Base-by-base conservation (phyloP, 2,329 filamentous ascomycete genomes). In the Nothophoma quercina region DNA sequence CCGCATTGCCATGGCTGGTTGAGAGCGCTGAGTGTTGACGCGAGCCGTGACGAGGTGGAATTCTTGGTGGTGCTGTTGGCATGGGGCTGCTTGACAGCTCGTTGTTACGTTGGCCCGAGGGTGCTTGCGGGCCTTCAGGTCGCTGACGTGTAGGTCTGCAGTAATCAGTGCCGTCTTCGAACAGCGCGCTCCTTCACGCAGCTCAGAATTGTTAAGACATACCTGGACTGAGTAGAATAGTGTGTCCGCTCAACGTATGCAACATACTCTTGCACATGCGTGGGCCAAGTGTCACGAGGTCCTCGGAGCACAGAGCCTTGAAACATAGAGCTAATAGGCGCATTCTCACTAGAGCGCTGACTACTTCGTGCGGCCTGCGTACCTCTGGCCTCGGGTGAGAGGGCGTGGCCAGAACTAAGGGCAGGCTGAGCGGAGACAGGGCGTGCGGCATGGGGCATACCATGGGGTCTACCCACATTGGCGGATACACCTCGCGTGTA, bases 291-390 rank as follows among this genome's bases (percentile, higher is more conserved):
- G 18, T 36, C 15, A 26, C 13, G 12, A 28, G 22, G 48, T 15
- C 15, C 39, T n/a, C 22, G n/a, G n/a, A n/a, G n/a, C n/a, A n/a
- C n/a, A n/a, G n/a, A n/a, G n/a, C n/a, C 45, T 19, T 43, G 46
- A 9, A 18, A 26, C 12, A 40, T 4, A 44, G 49, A 19, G 15
- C 42, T 26, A 8, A 55, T 59, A 5, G 56, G 60, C 1, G 44
- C 53, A 36, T 69, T 66, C 28, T 69, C 68, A 35, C 65, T 67
- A 5, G 62, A 68, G 8, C 58, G 55, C 40, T 67, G 65, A 5
- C 30, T 40, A 12, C 43, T 34, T 35, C 62, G 47, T 19, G 29
- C 32, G 19, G 16, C 33, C 18, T 51, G 45, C 4, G 22, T 34
- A 18, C 19, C 48, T 41, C 60, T 57, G 30, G 39, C 28, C 7